Conservation (phyloP, 352 stramenopile species). For the Globisporangium orthogonon region DNA sequence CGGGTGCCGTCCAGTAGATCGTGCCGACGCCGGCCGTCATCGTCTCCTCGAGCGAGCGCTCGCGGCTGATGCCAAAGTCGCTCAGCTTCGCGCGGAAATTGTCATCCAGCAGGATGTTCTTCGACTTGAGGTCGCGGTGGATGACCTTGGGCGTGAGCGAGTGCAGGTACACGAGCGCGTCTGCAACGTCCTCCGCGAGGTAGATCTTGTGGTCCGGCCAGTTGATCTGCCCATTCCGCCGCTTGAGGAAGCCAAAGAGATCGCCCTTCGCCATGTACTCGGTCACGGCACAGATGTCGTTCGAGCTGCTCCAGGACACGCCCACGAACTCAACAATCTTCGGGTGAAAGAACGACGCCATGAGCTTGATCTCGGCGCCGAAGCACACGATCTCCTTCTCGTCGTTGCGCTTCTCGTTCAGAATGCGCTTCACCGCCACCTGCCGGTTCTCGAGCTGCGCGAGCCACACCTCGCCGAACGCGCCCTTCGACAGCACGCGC, state of each 20-base stretch:
- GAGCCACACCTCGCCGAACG: slow-evolving; percentile 85
- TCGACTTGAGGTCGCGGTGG: slow-evolving; percentile 74
- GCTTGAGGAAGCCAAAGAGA: slow-evolving; percentile 67
- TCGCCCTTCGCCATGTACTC: slow-evolving; percentile 83
- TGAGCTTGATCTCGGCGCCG: slow-evolving; percentile 80
- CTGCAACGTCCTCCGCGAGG: slow-evolving; percentile 61
- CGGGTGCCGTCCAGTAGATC: slow-evolving; percentile 79
- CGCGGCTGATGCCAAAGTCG: slow-evolving; percentile 74
- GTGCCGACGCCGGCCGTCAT: slow-evolving; percentile 80
- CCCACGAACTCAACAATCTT: slow-evolving; percentile 84
- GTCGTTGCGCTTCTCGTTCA: slow-evolving; percentile 78
- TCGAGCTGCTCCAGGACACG: slow-evolving; percentile 62
- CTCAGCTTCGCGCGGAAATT: slow-evolving; percentile 57
- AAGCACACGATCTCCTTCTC: slow-evolving; percentile 85
- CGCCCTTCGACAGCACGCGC: slow-evolving; percentile 77
- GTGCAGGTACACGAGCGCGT: slow-evolving; percentile 71
- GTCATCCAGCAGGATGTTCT: slow-evolving; percentile 71
- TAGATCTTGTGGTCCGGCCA: slow-evolving; percentile 75
- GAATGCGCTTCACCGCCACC: slow-evolving; percentile 77
- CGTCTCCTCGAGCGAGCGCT: slow-evolving; percentile 72
- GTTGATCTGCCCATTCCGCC: slow-evolving; percentile 54
- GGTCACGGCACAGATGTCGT: slow-evolving; percentile 69
- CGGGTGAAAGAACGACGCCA: slow-evolving; percentile 70
- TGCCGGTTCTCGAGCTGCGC: slow-evolving; percentile 71
- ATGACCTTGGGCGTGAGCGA: slow-evolving; percentile 70